phyloP scores from a whole-genome alignment of 306 rosid species.

The Geum urbanum region DNA sequence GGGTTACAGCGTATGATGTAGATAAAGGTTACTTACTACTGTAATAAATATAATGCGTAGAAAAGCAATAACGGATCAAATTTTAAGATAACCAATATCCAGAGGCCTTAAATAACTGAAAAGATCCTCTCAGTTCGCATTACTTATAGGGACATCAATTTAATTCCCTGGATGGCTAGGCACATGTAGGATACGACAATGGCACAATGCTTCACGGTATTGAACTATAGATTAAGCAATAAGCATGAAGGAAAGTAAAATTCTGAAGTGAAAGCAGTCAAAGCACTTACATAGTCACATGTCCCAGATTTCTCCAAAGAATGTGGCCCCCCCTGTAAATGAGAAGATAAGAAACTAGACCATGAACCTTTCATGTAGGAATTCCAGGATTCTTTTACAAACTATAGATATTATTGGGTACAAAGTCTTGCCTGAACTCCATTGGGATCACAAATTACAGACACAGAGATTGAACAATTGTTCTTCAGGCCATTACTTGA shows the following conservation, averaged over 20 bases:
- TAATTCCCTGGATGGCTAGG: neutral
- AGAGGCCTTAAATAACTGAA: neutral
- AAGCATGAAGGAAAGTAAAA: constrained; percentile 16
- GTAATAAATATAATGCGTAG: too few relatives aligned
- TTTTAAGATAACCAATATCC: neutral
- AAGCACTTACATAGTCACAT: constrained; percentile 73
- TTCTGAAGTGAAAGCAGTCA: constrained; percentile 8
- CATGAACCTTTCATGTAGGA: constrained; percentile 15
- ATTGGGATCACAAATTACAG: constrained; percentile 60
- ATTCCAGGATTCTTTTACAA: constrained; percentile 18
- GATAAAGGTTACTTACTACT: neutral
- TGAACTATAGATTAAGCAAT: neutral
- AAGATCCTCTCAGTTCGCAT: neutral
- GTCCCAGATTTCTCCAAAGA: constrained; percentile 52
- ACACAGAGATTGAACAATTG: constrained; percentile 85
- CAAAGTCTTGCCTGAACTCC: constrained; percentile 58
- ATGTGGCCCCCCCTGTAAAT: constrained; percentile 60
- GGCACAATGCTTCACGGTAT: neutral
- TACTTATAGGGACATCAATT: neutral
- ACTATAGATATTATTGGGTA: constrained; percentile 9
- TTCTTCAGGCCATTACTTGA: constrained; percentile 41
- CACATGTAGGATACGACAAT: neutral
- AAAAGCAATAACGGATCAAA: too few relatives aligned
- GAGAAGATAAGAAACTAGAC: constrained; percentile 27
- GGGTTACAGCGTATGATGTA: neutral